phyloP scores from a whole-genome alignment of 2,329 filamentous ascomycete species.

The Colletotrichum chrysophilum region DNA sequence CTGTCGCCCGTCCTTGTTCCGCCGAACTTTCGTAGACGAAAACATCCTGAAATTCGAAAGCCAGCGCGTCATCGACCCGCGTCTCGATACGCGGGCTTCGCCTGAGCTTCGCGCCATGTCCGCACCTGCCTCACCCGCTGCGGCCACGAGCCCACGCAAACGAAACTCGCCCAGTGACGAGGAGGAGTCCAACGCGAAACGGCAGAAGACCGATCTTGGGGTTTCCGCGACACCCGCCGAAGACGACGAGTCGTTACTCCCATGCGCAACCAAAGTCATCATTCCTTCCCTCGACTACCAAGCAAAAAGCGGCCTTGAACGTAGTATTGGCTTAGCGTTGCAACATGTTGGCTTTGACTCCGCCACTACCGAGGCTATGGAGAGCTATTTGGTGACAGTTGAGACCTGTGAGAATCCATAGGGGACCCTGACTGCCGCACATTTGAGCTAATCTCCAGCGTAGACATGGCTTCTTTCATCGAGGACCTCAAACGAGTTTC shows the following conservation, averaged over 20 bases:
- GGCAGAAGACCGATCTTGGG: background rate
- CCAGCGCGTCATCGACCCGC: background rate
- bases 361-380: slow-evolving; percentile 60
- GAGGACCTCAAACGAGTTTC: slow-evolving; percentile 52
- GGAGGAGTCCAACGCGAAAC: background rate
- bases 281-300: slow-evolving; percentile 34
- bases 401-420: slow-evolving; percentile 57
- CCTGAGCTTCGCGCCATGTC: background rate
- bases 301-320: slow-evolving; percentile 51
- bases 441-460: slow-evolving; percentile 23
- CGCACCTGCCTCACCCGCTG: background rate
- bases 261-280: background rate
- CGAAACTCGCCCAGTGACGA: background rate
- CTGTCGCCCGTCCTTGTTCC: background rate
- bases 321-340: slow-evolving; percentile 61
- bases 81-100: background rate
- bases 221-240: background rate
- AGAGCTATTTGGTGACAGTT: slow-evolving; percentile 59
- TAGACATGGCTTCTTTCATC: slow-evolving; percentile 57
- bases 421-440: background rate
- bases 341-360: slow-evolving; percentile 64
- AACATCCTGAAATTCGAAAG: background rate
- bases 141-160: slow-evolving; percentile 4
- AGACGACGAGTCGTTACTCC: background rate
- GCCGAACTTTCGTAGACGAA: background rate